phyloP scores from a whole-genome alignment of 2,329 filamentous ascomycete species.

The Orbilia blumenaviensis region DNA sequence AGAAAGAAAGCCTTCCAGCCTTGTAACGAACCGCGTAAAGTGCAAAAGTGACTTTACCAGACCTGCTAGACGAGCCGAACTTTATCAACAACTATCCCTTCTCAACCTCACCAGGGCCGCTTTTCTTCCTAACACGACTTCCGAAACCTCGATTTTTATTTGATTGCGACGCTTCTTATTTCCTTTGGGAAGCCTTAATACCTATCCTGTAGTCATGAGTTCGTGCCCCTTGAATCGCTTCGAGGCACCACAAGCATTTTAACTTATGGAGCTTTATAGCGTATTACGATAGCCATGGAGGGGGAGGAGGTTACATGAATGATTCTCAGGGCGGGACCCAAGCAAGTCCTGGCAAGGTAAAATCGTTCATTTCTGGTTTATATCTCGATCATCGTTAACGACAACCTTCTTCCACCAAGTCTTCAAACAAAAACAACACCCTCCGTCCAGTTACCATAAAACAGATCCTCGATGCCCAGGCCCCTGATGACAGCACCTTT shows the following conservation, averaged over 20 bases:
- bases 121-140: too few relatives aligned
- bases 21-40: conserved; percentile 48
- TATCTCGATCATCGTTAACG: conserved; percentile 1
- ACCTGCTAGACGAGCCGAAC: conserved; percentile 6
- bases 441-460: conserved; percentile 95
- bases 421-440: conserved; percentile 67
- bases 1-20: conserved; percentile 32
- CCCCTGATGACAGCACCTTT: conserved; percentile 80
- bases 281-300: conserved; percentile 55
- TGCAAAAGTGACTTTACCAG: conserved; percentile 18
- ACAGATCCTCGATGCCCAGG: conserved; percentile 84
- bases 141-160: background rate
- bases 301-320: conserved; percentile 54
- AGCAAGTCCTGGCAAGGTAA: conserved; percentile 56
- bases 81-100: background rate
- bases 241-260: background rate
- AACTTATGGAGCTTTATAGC: conserved; percentile 22
- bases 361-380: background rate
- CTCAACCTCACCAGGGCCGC: background rate
- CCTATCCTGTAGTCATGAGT: conserved; percentile 22
- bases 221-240: background rate
- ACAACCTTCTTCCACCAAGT: background rate
- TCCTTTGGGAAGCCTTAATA: background rate
- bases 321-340: conserved; percentile 57
- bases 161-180: background rate